Evolutionary conservation across 129 eudicot genomes (phyloP).

Genomic region (Centrapalus pauciflorus): DNA sequence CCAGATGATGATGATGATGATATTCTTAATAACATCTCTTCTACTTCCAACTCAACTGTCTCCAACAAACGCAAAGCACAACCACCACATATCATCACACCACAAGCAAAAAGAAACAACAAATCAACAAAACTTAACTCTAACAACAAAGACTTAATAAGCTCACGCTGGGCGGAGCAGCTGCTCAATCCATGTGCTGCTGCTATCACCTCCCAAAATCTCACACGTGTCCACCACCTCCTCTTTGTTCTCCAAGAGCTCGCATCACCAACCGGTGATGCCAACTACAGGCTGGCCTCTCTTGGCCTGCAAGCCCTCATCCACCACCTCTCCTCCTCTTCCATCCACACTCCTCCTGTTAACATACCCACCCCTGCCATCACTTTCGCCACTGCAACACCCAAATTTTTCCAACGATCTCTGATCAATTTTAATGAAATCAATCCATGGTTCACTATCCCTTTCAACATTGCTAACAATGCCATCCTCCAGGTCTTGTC

Average conservation of each 20-base stretch:
- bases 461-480: conserved; percentile 77
- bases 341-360: conserved; percentile 30
- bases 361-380: conserved; percentile 2
- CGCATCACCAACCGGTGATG: conserved; percentile 70
- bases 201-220: conserved; percentile 54
- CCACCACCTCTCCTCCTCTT: conserved; percentile 49
- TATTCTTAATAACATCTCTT: too few relatives aligned
- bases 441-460: conserved; percentile 80
- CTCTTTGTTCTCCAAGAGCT: conserved; percentile 68
- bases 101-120: conserved; percentile 40
- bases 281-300: conserved; percentile 67
- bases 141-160: conserved; percentile 46
- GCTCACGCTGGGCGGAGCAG: conserved; percentile 93
- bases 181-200: conserved; percentile 79
- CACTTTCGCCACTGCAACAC: conserved; percentile 49
- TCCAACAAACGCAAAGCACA: conserved; percentile 59
- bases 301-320: conserved; percentile 71
- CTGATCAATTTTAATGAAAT: conserved; percentile 65
- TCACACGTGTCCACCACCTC: conserved; percentile 69
- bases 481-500: conserved; percentile 67
- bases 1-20: conserved; percentile 27
- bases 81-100: conserved; percentile 15
- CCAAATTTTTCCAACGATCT: conserved; percentile 50
- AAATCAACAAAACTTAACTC: conserved; percentile 32
- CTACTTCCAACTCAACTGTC: conserved; percentile 30